Base-by-base conservation (phyloP, 2,329 filamentous ascomycete genomes). In the Neoscytalidium dimidiatum region DNA sequence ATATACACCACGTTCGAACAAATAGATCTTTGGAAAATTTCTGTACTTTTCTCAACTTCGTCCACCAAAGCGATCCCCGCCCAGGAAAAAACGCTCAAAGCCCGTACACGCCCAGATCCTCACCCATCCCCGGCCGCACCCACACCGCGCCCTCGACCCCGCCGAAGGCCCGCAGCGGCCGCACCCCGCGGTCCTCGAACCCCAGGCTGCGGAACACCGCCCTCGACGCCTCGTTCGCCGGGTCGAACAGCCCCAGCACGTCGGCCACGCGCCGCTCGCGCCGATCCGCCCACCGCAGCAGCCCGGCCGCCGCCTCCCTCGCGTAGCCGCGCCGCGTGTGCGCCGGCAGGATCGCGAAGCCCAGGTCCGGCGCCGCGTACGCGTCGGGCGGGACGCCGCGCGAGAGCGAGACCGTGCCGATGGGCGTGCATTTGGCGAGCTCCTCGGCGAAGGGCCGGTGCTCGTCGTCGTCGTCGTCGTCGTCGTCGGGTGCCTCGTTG, bases 361-460 rank as follows among this genome's bases (percentile, higher is more conserved):
- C 72, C 1, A 73, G 43, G 31, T 73, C 72, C 6, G 72, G 72
- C 21, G 69, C 66, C 0, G 26, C 63, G 2, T 69, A 69, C 8
- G 66, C 62, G 51, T 56, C 17, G 19, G 51, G 51, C n/a, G 51
- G 51, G 6, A 48, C 60, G 64, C 72, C 70, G 14, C 64, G 69
- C 38, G 69, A 69, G 1, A 69, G 66, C 5, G 67, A 61, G 21
- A 74, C 70, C 56, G 74, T 72, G 8, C 71, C 70, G 1, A 75
- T 69, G 14, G 66, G 66, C 13, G 68, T 72, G 2, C 72, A 66
- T 21, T 3, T 1, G n/a, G 23, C 11, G 3, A 29, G 8, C 38
- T 4, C 14, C 14, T 41, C 38, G 11, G 61, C 61, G 5, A 63
- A 60, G 1, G 64, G 57, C n/a, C n/a, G n/a, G n/a, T n/a, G n/a